Percentiles rank a stretch among this genome's conserved stretches.
Evolutionary conservation across 345 rosid species (phyloP).

Genomic region (Eutrema heterophyllum): DNA sequence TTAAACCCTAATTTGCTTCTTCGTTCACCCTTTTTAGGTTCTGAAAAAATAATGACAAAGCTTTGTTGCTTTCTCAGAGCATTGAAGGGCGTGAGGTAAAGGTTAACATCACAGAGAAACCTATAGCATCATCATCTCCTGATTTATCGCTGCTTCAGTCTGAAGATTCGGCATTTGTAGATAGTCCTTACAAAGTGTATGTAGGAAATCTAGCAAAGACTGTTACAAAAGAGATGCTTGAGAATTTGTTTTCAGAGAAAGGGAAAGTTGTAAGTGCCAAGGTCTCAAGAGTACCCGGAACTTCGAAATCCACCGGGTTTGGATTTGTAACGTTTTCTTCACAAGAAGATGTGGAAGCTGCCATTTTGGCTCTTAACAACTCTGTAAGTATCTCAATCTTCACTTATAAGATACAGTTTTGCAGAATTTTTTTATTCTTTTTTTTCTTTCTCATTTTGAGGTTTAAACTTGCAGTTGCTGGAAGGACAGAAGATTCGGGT

Average conservation of each 20-base stretch:
- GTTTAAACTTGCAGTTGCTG: slow-evolving; percentile 42
- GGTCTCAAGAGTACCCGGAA: slow-evolving; percentile 76
- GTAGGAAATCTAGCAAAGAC: slow-evolving; percentile 87
- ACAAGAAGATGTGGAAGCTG: slow-evolving; percentile 70
- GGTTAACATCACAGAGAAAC: slow-evolving; percentile 83
- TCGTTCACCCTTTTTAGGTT: not conserved
- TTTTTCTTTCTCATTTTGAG: not conserved
- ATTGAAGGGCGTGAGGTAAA: slow-evolving; percentile 80
- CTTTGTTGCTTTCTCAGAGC: slow-evolving; percentile 35
- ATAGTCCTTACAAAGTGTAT: slow-evolving; percentile 68
- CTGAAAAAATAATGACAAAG: not conserved
- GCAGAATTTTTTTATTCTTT: not conserved
- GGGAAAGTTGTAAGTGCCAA: slow-evolving; percentile 75
- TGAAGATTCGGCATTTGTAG: slow-evolving; percentile 66
- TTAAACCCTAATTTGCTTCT: not conserved
- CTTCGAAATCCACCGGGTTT: slow-evolving; percentile 78
- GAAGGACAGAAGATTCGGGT: slow-evolving; percentile 88
- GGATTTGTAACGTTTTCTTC: slow-evolving; percentile 88
- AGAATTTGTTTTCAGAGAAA: slow-evolving; percentile 62
- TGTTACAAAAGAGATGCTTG: slow-evolving; percentile 61
- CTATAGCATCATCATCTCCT: slow-evolving; percentile 32
- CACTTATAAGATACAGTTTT: not conserved
- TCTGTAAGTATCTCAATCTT: slow-evolving; percentile 50
- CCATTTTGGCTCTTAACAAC: slow-evolving; percentile 62
- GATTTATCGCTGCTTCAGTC: slow-evolving; percentile 52